Evolutionary conservation across 2,329 filamentous ascomycete species (phyloP), one percentile per base, ranked within the genome.

Genomic region (Incumbomyces delicatus): DNA sequence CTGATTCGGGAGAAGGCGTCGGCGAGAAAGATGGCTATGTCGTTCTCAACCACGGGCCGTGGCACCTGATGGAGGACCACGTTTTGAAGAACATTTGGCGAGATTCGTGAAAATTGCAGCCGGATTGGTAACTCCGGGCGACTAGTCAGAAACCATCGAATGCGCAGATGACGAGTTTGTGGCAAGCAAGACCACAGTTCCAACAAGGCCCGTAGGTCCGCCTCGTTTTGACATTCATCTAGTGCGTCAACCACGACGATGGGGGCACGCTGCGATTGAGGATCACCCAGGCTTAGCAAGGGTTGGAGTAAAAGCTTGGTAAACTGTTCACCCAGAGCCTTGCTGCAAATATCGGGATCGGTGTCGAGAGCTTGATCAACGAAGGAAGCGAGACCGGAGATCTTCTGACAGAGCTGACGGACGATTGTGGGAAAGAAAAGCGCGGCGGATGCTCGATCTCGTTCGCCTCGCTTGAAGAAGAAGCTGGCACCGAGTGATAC

Each of bases 361-460:
- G 53, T n/a, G 7, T 56, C 30, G 46, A 64, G 44, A 22, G 52
- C 52, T 14, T 56, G 45, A 33, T 37, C 30, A 3, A 62, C 33
- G 11, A 29, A 36, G 32, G 49, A 10, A 3, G 20, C 57, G 1
- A 70, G 35, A 2, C 46, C 34, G 13, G 66, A 63, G 11, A 64
- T 47, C 10, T 48, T 52, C 0, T 17, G 31, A 1, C 58, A 53
- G 2, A 72, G 53, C 33, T 70, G 58, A 7, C 48, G 47, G 5
- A 64, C 61, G 29, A 74, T 55, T 0, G 68, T 73, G 0, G 66
- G 57, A 13, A 74, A 62, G 32, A 74, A 59, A 40, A 57, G 61
- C 3, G 52, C 52, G 1, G 62, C 60, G 36, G 59, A 60, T 1
- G 63, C 61, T 20, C 65, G 60, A 50, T 71, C 65, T 2, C 53